Base-by-base conservation (phyloP, 2,329 filamentous ascomycete genomes). In the Trichoderma asperellum region DNA sequence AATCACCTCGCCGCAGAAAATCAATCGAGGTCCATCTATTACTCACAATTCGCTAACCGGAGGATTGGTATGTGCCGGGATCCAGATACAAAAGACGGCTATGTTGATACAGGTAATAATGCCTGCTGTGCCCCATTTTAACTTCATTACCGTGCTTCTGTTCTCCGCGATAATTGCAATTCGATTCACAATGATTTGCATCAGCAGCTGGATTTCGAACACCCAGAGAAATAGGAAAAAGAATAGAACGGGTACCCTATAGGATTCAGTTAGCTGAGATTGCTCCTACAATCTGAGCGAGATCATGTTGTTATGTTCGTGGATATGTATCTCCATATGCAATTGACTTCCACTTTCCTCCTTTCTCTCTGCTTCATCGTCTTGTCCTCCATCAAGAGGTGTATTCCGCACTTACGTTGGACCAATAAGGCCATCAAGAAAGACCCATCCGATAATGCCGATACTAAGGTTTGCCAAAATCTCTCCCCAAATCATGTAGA, bases 51-150 rank as follows among this genome's bases (percentile, higher is more conserved):
- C 29, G 40, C 37, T 66, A n/a, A 49, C 53, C 14, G 2, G 4
- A 18, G 21, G 73, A 16, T 71, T 69, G 0, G 73, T 71, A 47
- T 84, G 82, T 0, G 84, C 76, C 0, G 86, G 86, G 18, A 88
- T 85, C 80, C 84, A 88, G 55, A 87, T 86, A 61, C 76, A 79
- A 69, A 85, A 87, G 14, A 87, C 86, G 0, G 81, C 81, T 24
- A 87, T 80, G 60, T 88, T 87, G 71, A 88, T 83, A 12, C 76
- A 37, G 1, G 81, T 83, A 62, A 87, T 85, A 3, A 83, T 18
- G 0, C 75, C 49, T 0, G 83, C 78, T 0, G 82, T 82, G 0
- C 79, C 79, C 82, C 82, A 85, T 77, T 87, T 86, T 34, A 87
- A 71, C 16, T 73, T 76, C 0, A 62, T 32, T 8, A 60, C 55